phyloP scores from a whole-genome alignment of 139 green algal genomes.

The Gonium pectorale region DNA sequence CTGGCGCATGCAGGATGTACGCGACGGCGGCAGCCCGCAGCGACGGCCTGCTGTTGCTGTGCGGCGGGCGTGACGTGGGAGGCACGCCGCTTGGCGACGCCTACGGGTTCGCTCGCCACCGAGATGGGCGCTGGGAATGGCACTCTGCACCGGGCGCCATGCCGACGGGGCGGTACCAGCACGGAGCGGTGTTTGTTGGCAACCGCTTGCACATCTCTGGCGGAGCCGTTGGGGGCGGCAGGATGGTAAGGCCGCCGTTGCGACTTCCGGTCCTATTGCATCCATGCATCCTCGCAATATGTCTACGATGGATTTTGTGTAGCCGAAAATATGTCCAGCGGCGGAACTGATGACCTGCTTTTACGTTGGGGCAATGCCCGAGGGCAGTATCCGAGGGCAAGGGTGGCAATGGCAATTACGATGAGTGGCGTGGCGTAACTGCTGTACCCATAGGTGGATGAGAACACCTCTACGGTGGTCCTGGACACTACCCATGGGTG shows the following conservation, averaged over 20 bases:
- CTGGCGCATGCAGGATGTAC: constrained; percentile 92
- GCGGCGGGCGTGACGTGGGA: constrained; percentile 88
- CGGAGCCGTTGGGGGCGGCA: constrained; percentile 93
- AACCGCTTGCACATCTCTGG: constrained; percentile 95
- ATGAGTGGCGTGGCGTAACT: too few species aligned
- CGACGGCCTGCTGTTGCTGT: constrained; percentile 97
- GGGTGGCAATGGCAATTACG: too few species aligned
- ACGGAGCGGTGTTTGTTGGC: constrained; percentile 96
- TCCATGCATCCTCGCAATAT: too few species aligned
- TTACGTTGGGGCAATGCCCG: too few species aligned
- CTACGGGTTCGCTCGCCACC: constrained; percentile 95
- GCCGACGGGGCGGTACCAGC: constrained; percentile 94
- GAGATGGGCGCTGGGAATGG: constrained; percentile 99
- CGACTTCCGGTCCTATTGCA: too few species aligned
- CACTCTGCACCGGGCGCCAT: constrained; percentile 94
- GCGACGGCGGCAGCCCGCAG: constrained; percentile 89
- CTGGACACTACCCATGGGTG: constrained; percentile 90
- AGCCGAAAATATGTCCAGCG: too few species aligned
- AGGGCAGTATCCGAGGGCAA: too few species aligned
- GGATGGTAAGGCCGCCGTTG: constrained; percentile 93
- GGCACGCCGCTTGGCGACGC: constrained; percentile 91
- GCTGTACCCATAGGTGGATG: constrained; percentile 83
- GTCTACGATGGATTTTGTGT: too few species aligned
- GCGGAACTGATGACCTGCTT: too few species aligned
- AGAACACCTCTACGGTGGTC: constrained; percentile 81